Evolutionary conservation across 805 yeast species (phyloP).

Genomic region (Candida caryicola): DNA sequence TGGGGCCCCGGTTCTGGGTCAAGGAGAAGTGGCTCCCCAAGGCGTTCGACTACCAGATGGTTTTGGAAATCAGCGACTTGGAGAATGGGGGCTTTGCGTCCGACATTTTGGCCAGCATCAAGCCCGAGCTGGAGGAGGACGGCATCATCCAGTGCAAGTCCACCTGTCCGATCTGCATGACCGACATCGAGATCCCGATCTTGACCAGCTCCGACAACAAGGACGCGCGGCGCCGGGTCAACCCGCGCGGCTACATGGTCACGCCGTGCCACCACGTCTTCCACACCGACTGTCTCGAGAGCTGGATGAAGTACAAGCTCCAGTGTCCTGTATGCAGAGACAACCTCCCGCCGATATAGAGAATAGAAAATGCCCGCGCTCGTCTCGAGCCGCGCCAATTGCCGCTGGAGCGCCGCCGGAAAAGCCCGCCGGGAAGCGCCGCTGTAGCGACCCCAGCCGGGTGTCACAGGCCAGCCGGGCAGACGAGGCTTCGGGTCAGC

Average conservation of each 20-base stretch:
- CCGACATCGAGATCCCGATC: constrained; percentile 60
- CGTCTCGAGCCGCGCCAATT: too few relatives aligned
- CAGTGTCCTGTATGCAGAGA: constrained; percentile 94
- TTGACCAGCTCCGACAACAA: constrained; percentile 14
- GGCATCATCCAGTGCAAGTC: constrained; percentile 43
- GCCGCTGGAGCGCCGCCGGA: too few relatives aligned
- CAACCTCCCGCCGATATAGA: constrained; percentile 74
- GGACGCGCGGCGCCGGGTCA: constrained; percentile 7
- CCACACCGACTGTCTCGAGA: constrained; percentile 84
- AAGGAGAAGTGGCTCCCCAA: constrained; percentile 74
- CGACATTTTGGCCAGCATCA: constrained; percentile 43
- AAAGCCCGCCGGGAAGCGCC: too few relatives aligned
- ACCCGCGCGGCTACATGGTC: constrained; percentile 54
- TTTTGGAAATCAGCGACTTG: constrained; percentile 55
- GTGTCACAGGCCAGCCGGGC: too few relatives aligned
- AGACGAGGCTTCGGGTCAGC: too few relatives aligned
- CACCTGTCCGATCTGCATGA: constrained; percentile 92
- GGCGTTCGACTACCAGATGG: constrained; percentile 80
- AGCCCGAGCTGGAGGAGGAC: constrained; percentile 19
- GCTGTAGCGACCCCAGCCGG: too few relatives aligned
- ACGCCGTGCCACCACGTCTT: constrained; percentile 92
- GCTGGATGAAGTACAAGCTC: constrained; percentile 89
- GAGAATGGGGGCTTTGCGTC: constrained; percentile 57
- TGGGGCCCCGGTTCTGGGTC: constrained; percentile 83
- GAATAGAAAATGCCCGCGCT: too few relatives aligned